A percentile compares a stretch with the other conserved stretches of the same genome.
phyloP scores from a whole-genome alignment of 2,329 filamentous ascomycete genomes.

The Pyricularia grisea region DNA sequence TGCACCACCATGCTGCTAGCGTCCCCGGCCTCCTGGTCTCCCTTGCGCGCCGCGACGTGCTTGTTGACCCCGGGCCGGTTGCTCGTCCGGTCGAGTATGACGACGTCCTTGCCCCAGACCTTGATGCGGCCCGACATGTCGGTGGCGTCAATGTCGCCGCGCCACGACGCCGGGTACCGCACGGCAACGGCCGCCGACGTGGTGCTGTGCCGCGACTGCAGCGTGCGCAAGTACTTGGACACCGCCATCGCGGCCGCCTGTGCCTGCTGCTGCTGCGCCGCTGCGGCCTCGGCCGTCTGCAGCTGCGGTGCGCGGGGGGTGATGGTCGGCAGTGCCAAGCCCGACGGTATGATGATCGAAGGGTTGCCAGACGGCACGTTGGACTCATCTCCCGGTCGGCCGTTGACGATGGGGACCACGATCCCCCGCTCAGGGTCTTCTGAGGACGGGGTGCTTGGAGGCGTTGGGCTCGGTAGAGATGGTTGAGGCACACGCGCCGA shows the following conservation, averaged over 20 bases:
- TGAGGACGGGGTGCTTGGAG: background rate
- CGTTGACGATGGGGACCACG: constrained; percentile 8
- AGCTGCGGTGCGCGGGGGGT: background rate
- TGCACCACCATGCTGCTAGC: constrained; percentile 12
- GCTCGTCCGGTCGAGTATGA: constrained; percentile 21
- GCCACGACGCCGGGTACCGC: constrained; percentile 38
- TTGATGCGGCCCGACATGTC: constrained; percentile 29
- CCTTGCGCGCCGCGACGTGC: constrained; percentile 29
- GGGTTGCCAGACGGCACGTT: background rate
- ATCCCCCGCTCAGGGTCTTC: background rate
- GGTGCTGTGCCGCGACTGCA: constrained; percentile 32
- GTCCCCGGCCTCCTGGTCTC: constrained; percentile 17
- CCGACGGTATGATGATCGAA: background rate
- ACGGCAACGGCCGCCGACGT: constrained; percentile 34
- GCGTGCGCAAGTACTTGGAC: constrained; percentile 17
- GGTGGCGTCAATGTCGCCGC: constrained; percentile 30
- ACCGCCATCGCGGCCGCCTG: constrained; percentile 7
- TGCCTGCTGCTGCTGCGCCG: background rate
- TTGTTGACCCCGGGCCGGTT: constrained; percentile 23
- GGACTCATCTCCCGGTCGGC: background rate
- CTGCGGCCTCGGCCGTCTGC: background rate
- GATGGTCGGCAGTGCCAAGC: background rate
- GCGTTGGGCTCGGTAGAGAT: constrained; percentile 5
- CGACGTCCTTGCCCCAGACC: constrained; percentile 32
- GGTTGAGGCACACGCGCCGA: background rate